Evolutionary conservation across 2,329 filamentous ascomycete species (phyloP).

Genomic region (Volutella citrinella): DNA sequence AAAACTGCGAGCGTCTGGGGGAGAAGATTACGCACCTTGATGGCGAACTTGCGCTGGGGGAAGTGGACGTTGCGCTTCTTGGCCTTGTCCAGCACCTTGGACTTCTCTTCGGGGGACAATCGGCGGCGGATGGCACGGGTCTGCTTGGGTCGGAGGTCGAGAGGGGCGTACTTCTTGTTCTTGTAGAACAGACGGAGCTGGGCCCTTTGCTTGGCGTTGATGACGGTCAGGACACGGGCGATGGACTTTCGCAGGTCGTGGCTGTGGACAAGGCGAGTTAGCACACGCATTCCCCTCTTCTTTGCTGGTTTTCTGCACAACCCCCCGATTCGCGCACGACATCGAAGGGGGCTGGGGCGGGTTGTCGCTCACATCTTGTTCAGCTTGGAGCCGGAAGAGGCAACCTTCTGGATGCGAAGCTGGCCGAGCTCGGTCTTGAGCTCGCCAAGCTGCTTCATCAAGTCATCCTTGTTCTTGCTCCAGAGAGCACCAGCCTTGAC

Average conservation of each 20-base stretch:
- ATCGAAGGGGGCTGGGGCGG: too few species aligned
- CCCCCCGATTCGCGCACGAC: too few species aligned
- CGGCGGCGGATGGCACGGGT: conserved; percentile 96
- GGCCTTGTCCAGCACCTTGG: conserved; percentile 84
- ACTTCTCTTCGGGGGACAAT: conserved; percentile 87
- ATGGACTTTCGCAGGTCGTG: conserved; percentile 99
- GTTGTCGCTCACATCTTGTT: conserved; percentile 90
- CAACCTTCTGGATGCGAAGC: conserved; percentile 97
- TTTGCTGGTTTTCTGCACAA: too few species aligned
- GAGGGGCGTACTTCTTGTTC: conserved; percentile 98
- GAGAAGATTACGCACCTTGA: conserved; percentile 93
- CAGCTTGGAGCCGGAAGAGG: conserved; percentile 92
- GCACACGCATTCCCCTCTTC: conserved; percentile 9
- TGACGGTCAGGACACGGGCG: conserved; percentile 96
- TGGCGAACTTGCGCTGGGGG: conserved; percentile 97
- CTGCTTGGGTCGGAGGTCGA: conserved; percentile 98
- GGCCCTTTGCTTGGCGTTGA: conserved; percentile 98
- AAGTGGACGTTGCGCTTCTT: conserved; percentile 96
- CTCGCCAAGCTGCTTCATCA: conserved; percentile 91
- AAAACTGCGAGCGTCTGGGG: too few species aligned
- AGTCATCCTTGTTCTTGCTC: conserved; percentile 99
- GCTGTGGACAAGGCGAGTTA: conserved; percentile 47
- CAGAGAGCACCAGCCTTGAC: conserved; percentile 97
- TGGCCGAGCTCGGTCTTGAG: conserved; percentile 95
- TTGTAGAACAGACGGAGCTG: conserved; percentile 99